Conservation (phyloP, 2,329 filamentous ascomycete species). For the Hypoxylon sp. region DNA sequence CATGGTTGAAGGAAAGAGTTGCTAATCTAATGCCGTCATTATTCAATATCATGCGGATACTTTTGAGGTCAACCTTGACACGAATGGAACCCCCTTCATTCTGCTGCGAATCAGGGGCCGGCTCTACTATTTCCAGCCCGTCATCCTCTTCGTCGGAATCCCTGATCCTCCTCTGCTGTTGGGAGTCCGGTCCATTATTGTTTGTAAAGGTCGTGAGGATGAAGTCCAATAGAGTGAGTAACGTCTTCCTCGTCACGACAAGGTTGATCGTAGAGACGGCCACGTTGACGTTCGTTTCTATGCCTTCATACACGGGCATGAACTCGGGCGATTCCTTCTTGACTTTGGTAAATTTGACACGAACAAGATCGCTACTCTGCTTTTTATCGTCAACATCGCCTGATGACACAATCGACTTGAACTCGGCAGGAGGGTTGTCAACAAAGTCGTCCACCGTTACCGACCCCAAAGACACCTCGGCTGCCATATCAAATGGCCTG, state of each 20-base stretch:
- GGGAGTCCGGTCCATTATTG: slow-evolving; percentile 50
- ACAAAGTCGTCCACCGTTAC: slow-evolving; percentile 95
- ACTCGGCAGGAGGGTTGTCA: slow-evolving; percentile 85
- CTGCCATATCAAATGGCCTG: slow-evolving; percentile 89
- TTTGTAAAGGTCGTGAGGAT: slow-evolving; percentile 89
- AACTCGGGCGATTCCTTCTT: slow-evolving; percentile 94
- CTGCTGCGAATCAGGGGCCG: slow-evolving; percentile 48
- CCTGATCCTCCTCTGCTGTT: slow-evolving; percentile 48
- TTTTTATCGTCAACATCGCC: slow-evolving; percentile 75
- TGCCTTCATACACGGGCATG: slow-evolving; percentile 87
- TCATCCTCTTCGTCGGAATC: slow-evolving; percentile 49
- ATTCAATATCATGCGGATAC: slow-evolving; percentile 92
- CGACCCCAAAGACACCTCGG: slow-evolving; percentile 86
- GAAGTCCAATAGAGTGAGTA: slow-evolving; percentile 93
- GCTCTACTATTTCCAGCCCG: slow-evolving; percentile 51
- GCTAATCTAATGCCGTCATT: slow-evolving; percentile 96
- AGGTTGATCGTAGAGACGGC: slow-evolving; percentile 95
- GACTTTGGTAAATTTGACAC: slow-evolving; percentile 88
- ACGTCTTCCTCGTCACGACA: slow-evolving; percentile 89
- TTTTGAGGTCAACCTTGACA: slow-evolving; percentile 92
- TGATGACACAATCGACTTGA: slow-evolving; percentile 97
- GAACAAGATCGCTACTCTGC: slow-evolving; percentile 82
- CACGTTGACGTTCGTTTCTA: slow-evolving; percentile 91
- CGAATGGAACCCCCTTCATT: slow-evolving; percentile 78
- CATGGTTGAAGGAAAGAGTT: slow-evolving; percentile 90